Evolutionary conservation across 2,329 filamentous ascomycete species (phyloP), one percentile per base, ranked within the genome.

Genomic region (Exophiala oligosperma): DNA sequence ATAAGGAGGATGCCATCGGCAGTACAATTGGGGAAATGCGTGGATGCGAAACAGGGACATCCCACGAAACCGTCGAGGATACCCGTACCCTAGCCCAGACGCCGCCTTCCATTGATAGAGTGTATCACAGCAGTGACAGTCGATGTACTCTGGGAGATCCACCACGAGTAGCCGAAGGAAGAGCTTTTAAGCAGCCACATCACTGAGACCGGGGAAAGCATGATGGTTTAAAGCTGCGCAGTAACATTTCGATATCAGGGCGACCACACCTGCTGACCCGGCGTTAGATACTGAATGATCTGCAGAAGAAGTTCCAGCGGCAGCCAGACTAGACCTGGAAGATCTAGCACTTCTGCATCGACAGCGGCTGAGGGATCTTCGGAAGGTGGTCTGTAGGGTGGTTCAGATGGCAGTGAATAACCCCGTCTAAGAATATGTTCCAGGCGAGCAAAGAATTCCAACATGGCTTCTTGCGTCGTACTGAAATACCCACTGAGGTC

Each of bases 161-260:
- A 29, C 49, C 55, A 52, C 55, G 24, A 57, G 55, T n/a, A 57
- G 55, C 24, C 29, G 49, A 43, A 57, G 55, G 37, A 57, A 57
- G 29, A 40, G 49, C 29, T 48, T 47, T 32, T 57, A 48, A 21
- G 8, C 40, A 40, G 23, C 37, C 14, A 6, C n/a, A 32, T 40
- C 40, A 47, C 41, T 53, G 43, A 54, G 44, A 41, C 29, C 44
- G 9, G 44, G 17, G 23, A 48, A 32, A 49, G 23, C 44, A 28
- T 29, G 29, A 28, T 38, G 43, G 12, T 41, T 54, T 29, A 57
- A 57, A 43, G 40, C 49, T 32, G 23, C 26, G 29, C 53, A 48
- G 49, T 53, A 43, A 28, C 48, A 41, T 49, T 52, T 57, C 41
- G 55, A 57, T 14, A 49, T 43, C 35, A 57, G 17, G 41, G 41